Percentiles rank a stretch among this genome's conserved stretches.
These are phyloP conservation scores for Boletus eberwhitei DNA, from an alignment of 768 basidiomycete species.

Conservation along the genomic window DNA sequence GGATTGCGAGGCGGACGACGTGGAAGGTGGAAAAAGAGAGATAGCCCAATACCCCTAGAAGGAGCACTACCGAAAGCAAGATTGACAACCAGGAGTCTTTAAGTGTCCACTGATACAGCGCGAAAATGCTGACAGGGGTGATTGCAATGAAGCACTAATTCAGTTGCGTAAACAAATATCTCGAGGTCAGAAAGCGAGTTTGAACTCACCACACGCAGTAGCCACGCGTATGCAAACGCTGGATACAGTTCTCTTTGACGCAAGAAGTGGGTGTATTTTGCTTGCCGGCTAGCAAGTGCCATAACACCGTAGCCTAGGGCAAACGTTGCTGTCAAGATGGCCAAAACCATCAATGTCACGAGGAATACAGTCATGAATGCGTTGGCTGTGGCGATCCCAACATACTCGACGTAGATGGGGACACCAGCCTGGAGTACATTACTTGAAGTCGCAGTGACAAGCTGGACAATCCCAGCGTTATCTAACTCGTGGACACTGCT, in stretches of 20 bases:
- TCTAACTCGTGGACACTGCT: constrained; percentile 27
- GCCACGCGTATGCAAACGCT: constrained; percentile 56
- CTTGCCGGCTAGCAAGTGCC: constrained; percentile 24
- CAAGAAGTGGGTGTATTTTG: constrained; percentile 14
- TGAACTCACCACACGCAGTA: constrained; percentile 60
- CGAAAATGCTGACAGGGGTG: constrained; percentile 71
- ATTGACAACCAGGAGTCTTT: constrained; percentile 85
- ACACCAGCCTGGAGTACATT: constrained; percentile 78
- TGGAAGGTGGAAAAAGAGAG: constrained; percentile 49
- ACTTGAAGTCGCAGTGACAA: constrained; percentile 57
- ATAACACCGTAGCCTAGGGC: constrained; percentile 48
- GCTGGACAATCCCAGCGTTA: constrained; percentile 45
- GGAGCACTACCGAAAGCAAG: constrained; percentile 69
- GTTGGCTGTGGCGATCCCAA: constrained; percentile 81
- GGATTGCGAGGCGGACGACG: constrained; percentile 47
- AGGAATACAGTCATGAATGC: constrained; percentile 90
- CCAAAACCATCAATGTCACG: constrained; percentile 62
- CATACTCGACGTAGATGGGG: constrained; percentile 74
- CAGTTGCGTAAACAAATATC: not conserved
- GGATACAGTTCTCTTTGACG: constrained; percentile 36
- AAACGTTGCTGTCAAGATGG: constrained; percentile 52
- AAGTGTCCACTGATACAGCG: constrained; percentile 89
- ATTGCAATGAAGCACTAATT: constrained; percentile 57
- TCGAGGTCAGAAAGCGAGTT: not conserved
- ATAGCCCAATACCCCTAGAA: constrained; percentile 49